Percentiles rank a stretch among this genome's conserved stretches.
These are phyloP conservation scores for Cercophora newfieldiana DNA, from an alignment of 495 filamentous ascomycete genomes.

Conservation along the genomic window DNA sequence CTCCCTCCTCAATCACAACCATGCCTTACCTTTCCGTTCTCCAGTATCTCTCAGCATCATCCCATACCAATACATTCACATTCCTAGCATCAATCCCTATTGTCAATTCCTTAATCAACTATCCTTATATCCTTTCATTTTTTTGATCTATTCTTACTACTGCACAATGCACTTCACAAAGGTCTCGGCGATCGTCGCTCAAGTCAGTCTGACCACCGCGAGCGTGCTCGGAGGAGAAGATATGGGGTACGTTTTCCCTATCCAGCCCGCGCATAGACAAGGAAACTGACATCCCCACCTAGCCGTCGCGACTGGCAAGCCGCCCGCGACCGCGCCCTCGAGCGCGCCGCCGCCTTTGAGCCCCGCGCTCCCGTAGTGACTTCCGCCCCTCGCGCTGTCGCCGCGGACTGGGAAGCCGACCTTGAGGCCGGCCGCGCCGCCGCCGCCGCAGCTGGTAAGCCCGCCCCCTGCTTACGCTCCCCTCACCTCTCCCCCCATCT, in stretches of 20 bases:
- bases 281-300: too few relatives aligned
- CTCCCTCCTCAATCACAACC: neutral
- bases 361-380: neutral
- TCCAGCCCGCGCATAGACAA: neutral
- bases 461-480: neutral
- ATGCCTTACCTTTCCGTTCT: neutral
- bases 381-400: neutral
- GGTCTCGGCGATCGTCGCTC: slow-evolving; percentile 17
- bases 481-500: too few relatives aligned
- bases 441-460: neutral
- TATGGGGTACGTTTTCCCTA: neutral
- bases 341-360: slow-evolving; percentile 7
- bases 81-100: neutral
- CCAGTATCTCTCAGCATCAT: neutral
- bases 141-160: neutral
- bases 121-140: neutral
- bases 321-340: neutral
- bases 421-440: slow-evolving; percentile 4
- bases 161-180: slow-evolving; percentile 21
- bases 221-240: slow-evolving; percentile 14
- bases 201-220: slow-evolving; percentile 18
- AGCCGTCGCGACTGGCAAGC: slow-evolving; percentile 4
- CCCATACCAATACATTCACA: neutral
- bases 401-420: slow-evolving; percentile 12
- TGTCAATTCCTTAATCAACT: neutral